Base-by-base conservation (phyloP, 2,329 filamentous ascomycete species). In the Hymenoscyphus fructigenus region DNA sequence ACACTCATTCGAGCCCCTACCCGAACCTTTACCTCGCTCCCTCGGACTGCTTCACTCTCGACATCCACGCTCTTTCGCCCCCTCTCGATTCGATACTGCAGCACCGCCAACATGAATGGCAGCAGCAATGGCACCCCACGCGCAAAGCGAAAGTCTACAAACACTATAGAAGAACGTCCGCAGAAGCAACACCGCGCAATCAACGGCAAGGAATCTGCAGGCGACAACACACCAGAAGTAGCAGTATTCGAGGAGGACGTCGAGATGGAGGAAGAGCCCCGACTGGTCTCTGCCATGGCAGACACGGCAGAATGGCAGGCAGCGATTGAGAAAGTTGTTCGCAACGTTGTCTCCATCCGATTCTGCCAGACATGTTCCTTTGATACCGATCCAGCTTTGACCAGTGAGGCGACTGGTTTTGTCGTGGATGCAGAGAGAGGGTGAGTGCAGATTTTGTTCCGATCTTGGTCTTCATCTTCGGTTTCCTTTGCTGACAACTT, bases 311-410 rank as follows among this genome's bases (percentile, higher is more conserved):
- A 96, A 80, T 99, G 95, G 95, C 94, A 98, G 79, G 91, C 89
- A 60, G 97, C 93, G 0, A 96, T 98, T 66, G 93, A 97, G 78
- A 90, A 88, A 67, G 95, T 99, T 2, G 93, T 99, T 62, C 89
- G 90, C 76, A 97, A 93, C 72, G 95, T 98, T 20, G 95, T 99
- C 59, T 97, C 94, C n/a, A 98, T 99, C 74, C 91, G 96, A 71
- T 99, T 99, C 81, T 98, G 94, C 77, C 93, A 97, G 83, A 97
- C 95, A 0, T 96, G 92, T 77, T 93, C 94, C 28, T 99, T 99
- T 77, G 95, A 99, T 77, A 98, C 95, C n/a, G 95, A 99, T 73
- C 83, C 92, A 32, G 95, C 95, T 6, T 85, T 96, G 77, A 92
- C 92, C 20, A 97, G 93, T 74, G 95, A 99, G 80, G 95, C 95